phyloP scores from a whole-genome alignment of 2,329 filamentous ascomycete species.

The Colletotrichum sansevieriae region DNA sequence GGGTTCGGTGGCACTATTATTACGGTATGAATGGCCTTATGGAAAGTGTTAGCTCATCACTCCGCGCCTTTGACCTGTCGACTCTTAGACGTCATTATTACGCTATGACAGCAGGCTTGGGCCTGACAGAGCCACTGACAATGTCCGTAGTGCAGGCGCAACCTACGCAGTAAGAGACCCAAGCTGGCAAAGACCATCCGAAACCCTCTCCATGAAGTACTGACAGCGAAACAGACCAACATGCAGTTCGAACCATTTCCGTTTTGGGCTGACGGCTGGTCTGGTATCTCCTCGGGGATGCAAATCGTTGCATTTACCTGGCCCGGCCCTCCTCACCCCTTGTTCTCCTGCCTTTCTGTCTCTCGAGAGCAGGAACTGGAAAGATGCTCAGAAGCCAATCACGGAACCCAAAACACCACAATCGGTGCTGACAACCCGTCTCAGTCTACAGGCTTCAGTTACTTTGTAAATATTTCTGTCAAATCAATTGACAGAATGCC shows the following conservation, averaged over 20 bases:
- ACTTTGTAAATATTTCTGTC: accelerated
- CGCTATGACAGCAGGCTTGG: slow-evolving; percentile 27
- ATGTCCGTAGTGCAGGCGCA: neutral
- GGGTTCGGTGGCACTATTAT: neutral
- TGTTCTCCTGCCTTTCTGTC: neutral
- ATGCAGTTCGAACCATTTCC: slow-evolving; percentile 5
- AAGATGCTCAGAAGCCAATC: neutral
- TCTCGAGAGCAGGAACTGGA: neutral
- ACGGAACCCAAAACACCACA: neutral
- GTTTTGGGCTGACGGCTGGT: slow-evolving; percentile 11
- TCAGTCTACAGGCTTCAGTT: neutral
- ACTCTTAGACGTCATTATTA: slow-evolving; percentile 37
- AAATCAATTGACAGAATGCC: slow-evolving; percentile 10
- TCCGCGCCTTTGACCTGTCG: slow-evolving; percentile 1
- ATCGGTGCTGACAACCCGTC: neutral
- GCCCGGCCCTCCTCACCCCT: neutral
- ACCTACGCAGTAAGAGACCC: neutral
- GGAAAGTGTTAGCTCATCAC: slow-evolving; percentile 1
- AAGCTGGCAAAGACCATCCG: neutral
- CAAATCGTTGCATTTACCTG: neutral
- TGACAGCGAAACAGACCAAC: neutral
- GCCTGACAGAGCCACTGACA: slow-evolving; percentile 8
- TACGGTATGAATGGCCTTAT: neutral
- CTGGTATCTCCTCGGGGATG: slow-evolving; percentile 12
- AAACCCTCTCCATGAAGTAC: neutral